Conservation (phyloP, 2,329 filamentous ascomycete genomes). For the Paecilomyces sp. region DNA sequence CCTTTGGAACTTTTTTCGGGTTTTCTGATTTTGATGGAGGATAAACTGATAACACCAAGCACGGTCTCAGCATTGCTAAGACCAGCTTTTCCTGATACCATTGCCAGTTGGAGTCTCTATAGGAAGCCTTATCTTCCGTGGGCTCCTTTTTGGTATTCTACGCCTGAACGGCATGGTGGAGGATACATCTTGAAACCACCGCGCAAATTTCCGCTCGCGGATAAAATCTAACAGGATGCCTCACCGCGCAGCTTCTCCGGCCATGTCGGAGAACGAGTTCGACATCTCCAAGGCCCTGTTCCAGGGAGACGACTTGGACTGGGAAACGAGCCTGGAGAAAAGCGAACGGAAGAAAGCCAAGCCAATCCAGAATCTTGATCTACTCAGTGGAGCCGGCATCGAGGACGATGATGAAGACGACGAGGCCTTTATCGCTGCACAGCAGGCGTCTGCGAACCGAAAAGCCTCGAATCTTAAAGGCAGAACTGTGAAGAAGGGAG, state of each 20-base stretch:
- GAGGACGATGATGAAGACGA: slow-evolving; percentile 59
- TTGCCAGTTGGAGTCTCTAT: neutral
- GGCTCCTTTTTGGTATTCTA: neutral
- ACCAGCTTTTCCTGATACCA: neutral
- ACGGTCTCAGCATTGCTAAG: slow-evolving; percentile 4
- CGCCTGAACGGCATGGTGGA: neutral
- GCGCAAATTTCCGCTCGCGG: neutral
- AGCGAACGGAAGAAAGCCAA: slow-evolving; percentile 41
- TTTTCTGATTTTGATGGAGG: slow-evolving; percentile 13
- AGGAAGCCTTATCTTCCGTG: neutral
- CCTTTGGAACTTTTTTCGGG: slow-evolving; percentile 13
- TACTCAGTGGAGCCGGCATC: slow-evolving; percentile 51
- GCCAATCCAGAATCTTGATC: slow-evolving; percentile 34
- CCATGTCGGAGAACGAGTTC: slow-evolving; percentile 80
- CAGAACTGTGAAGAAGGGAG: slow-evolving; percentile 84
- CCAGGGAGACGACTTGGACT: slow-evolving; percentile 47
- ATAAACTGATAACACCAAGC: neutral
- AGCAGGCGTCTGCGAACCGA: slow-evolving; percentile 79
- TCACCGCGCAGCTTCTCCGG: slow-evolving; percentile 68
- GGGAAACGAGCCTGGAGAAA: slow-evolving; percentile 25
- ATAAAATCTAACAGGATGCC: slow-evolving; percentile 48
- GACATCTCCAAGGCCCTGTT: slow-evolving; percentile 80
- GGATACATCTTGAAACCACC: neutral
- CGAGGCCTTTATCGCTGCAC: slow-evolving; percentile 82
- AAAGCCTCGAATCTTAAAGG: slow-evolving; percentile 78